Percentiles rank a stretch among this genome's conserved stretches.
These are phyloP conservation scores for Solanum chilense DNA, from an alignment of 257 asterid genomes.

Conservation along the genomic window DNA sequence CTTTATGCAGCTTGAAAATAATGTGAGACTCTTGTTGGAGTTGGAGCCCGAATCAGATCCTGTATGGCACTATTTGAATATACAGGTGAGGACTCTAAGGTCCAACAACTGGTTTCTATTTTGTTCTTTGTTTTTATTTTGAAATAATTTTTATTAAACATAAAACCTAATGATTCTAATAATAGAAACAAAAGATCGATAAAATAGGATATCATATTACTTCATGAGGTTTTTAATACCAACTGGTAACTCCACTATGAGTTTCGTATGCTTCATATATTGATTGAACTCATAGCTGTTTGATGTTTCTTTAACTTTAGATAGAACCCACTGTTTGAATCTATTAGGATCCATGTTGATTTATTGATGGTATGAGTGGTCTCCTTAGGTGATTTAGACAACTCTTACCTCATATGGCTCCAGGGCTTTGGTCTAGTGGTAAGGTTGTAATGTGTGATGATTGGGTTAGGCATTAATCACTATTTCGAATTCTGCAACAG, in stretches of 20 bases:
- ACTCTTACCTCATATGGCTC: not conserved
- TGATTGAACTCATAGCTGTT: not conserved
- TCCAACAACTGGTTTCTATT: not conserved
- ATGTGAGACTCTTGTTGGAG: conserved; percentile 83
- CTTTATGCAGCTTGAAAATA: conserved; percentile 87
- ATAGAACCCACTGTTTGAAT: not conserved
- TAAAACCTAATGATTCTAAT: not conserved
- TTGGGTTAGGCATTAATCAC: not conserved
- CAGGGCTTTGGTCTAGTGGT: not conserved
- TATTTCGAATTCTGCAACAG: not conserved
- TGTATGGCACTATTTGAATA: conserved; percentile 77
- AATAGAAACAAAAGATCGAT: not conserved
- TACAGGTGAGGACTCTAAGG: conserved; percentile 49
- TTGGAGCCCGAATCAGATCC: conserved; percentile 99
- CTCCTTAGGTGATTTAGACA: not conserved
- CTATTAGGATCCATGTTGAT: not conserved
- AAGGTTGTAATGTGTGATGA: not conserved
- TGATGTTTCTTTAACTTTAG: not conserved
- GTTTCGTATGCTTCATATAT: not conserved
- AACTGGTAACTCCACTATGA: not conserved
- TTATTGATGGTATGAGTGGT: not conserved
- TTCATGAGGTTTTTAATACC: not conserved
- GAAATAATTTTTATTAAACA: not conserved
- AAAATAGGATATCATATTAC: not conserved
- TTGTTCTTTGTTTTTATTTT: not conserved